Evolutionary conservation across 805 yeast genomes (phyloP).

Genomic region (Metschnikowia rubicola): DNA sequence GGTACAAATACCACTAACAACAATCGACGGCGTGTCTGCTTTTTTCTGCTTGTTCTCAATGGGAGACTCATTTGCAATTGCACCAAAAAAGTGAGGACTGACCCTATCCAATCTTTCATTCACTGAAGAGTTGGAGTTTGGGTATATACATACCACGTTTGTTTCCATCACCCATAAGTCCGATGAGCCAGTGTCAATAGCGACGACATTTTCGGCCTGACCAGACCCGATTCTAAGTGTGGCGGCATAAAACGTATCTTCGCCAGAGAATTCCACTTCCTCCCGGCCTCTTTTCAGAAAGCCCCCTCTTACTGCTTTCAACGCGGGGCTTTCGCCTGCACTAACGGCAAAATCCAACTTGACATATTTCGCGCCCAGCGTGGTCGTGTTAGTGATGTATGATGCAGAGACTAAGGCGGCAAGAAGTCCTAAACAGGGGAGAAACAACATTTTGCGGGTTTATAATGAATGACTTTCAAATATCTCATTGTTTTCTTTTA

Average conservation of each 20-base stretch:
- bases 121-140: background rate
- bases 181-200: slow-evolving; percentile 42
- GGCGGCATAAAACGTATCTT: slow-evolving; percentile 8
- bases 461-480: no score
- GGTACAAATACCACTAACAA: slow-evolving; percentile 30
- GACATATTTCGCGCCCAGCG: no score
- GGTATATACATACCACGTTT: background rate
- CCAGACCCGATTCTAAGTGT: slow-evolving; percentile 10
- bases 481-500: no score
- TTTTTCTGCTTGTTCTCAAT: background rate
- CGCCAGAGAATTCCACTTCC: background rate
- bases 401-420: no score
- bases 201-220: slow-evolving; percentile 22
- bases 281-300: no score
- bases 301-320: no score
- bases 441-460: no score
- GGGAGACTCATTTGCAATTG: no score
- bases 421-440: no score
- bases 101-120: background rate
- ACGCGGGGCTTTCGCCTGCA: no score
- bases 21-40: background rate
- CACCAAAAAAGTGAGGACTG: background rate
- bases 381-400: no score
- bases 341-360: no score
- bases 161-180: slow-evolving; percentile 40